Conservation (phyloP, 2,329 filamentous ascomycete genomes). For the Monosporascus sp. region DNA sequence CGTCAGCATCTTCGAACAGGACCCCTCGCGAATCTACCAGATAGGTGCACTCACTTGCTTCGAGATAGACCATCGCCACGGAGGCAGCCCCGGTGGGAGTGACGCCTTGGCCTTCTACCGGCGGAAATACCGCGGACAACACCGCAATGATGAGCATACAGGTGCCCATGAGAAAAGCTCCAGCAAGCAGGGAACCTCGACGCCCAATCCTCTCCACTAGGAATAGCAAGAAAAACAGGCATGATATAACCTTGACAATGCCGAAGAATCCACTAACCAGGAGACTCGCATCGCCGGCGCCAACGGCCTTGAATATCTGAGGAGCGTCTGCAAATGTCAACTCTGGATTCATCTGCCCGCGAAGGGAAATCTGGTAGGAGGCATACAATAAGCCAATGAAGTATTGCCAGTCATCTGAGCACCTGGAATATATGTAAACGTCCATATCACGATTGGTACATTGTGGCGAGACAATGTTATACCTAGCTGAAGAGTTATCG, state of each 20-base stretch:
- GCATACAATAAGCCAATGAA: conserved; percentile 41
- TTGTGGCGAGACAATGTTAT: conserved; percentile 1
- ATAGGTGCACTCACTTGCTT: conserved; percentile 27
- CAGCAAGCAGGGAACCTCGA: conserved; percentile 40
- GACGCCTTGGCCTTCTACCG: conserved; percentile 22
- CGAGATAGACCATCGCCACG: conserved; percentile 45
- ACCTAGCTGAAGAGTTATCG: conserved; percentile 44
- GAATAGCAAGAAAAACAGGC: conserved; percentile 39
- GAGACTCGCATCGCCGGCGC: conserved; percentile 39
- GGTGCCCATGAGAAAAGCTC: conserved; percentile 42
- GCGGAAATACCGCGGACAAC: conserved; percentile 40
- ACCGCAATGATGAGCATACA: conserved; percentile 48
- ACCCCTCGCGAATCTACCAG: not conserved
- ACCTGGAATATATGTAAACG: conserved; percentile 12
- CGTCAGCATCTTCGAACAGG: conserved; percentile 16
- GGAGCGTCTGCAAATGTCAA: conserved; percentile 32
- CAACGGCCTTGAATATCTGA: conserved; percentile 45
- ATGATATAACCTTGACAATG: conserved; percentile 44
- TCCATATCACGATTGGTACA: too few relatives aligned
- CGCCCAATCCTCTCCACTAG: conserved; percentile 45
- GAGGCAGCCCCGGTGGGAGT: conserved; percentile 39
- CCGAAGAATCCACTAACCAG: conserved; percentile 49
- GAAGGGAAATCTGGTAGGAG: not conserved
- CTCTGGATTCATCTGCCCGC: conserved; percentile 1
- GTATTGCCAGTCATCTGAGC: conserved; percentile 46